Conservation (phyloP, 164 flowering plant species). For the Malania oleifera region DNA sequence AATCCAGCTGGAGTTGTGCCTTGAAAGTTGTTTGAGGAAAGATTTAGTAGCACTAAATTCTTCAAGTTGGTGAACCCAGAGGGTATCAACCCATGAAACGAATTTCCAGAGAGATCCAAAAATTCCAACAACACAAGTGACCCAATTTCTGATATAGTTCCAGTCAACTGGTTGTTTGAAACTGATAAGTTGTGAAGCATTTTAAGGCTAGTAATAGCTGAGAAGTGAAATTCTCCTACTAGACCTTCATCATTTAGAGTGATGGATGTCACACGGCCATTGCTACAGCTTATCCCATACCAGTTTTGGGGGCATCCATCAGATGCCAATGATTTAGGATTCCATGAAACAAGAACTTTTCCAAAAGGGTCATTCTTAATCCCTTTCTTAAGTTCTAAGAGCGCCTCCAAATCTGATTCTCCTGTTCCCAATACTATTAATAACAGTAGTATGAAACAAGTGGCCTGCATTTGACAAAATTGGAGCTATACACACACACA, state of each 20-base stretch:
- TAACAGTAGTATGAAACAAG: conserved; percentile 27
- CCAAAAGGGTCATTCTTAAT: conserved; percentile 38
- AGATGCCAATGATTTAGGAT: conserved; percentile 37
- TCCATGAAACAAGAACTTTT: conserved; percentile 49
- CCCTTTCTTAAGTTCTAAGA: conserved; percentile 57
- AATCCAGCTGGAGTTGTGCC: conserved; percentile 43
- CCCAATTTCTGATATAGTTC: conserved; percentile 35
- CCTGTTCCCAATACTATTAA: conserved; percentile 28
- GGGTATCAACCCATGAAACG: conserved; percentile 45
- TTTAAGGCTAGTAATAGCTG: conserved; percentile 31
- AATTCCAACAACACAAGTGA: conserved; percentile 29
- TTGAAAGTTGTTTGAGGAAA: conserved; percentile 48
- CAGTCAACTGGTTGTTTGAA: conserved; percentile 46
- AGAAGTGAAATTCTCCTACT: conserved; percentile 44
- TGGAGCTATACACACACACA: too few species aligned
- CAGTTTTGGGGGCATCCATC: conserved; percentile 57
- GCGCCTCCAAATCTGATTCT: conserved; percentile 49
- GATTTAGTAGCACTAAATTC: conserved; percentile 41
- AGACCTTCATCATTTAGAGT: conserved; percentile 40
- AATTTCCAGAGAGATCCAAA: conserved; percentile 55
- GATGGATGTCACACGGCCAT: conserved; percentile 45
- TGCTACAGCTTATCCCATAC: conserved; percentile 49
- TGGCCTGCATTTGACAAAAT: conserved; percentile 48
- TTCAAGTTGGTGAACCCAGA: conserved; percentile 25
- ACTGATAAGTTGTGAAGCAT: conserved; percentile 47